phyloP scores from a whole-genome alignment of 2,329 filamentous ascomycete genomes.

The Penicillium sp. region DNA sequence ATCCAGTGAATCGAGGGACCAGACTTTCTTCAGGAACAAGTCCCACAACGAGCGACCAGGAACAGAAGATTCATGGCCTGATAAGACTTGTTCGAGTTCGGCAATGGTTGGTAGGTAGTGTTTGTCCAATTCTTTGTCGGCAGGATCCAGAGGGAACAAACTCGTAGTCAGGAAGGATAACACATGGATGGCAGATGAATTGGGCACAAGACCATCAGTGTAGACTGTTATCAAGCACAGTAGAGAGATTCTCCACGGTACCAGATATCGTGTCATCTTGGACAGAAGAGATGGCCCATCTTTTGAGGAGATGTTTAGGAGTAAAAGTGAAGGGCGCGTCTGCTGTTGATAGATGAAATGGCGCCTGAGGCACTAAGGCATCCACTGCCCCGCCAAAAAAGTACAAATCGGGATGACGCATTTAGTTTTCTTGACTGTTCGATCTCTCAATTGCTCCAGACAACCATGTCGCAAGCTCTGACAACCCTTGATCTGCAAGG shows the following conservation, averaged over 20 bases:
- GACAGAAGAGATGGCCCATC: conserved; percentile 8
- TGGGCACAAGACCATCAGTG: conserved; percentile 62
- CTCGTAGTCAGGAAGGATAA: conserved; percentile 73
- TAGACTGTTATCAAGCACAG: conserved; percentile 79
- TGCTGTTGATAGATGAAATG: conserved; percentile 12
- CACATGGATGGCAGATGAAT: conserved; percentile 64
- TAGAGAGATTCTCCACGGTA: conserved; percentile 79
- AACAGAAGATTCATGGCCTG: conserved; percentile 47
- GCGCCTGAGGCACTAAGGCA: conserved; percentile 19
- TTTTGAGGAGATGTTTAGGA: neutral
- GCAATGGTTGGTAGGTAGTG: conserved; percentile 37
- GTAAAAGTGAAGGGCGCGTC: conserved; percentile 8
- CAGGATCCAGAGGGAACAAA: conserved; percentile 47
- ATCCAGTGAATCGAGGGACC: conserved; percentile 77
- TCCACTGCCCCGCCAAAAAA: conserved; percentile 19
- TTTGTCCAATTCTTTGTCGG: conserved; percentile 27
- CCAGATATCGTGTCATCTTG: conserved; percentile 64
- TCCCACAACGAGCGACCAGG: conserved; percentile 85
- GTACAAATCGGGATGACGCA: conserved; percentile 18
- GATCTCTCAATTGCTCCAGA: conserved; percentile 2
- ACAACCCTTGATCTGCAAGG: conserved; percentile 42
- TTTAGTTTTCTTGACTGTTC: conserved; percentile 4
- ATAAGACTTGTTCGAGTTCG: conserved; percentile 46
- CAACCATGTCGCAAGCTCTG: conserved; percentile 36
- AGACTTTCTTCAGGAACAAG: conserved; percentile 70